phyloP scores from a whole-genome alignment of 2,329 filamentous ascomycete genomes.

The Cladosporium sp. region DNA sequence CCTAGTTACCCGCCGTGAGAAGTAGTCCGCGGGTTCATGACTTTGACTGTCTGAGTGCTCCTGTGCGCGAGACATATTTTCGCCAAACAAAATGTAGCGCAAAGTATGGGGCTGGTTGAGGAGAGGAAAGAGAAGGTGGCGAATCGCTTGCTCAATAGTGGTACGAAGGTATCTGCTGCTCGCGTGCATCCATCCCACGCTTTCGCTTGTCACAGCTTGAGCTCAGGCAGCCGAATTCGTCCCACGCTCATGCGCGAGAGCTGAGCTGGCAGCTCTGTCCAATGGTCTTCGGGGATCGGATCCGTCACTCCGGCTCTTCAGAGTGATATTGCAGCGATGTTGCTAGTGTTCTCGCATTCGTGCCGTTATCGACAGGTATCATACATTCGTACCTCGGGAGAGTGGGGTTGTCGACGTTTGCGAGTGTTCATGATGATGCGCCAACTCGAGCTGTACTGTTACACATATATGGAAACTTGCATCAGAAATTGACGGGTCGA shows the following conservation, averaged over 20 bases:
- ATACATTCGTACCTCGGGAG: no score
- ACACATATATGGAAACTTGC: no score
- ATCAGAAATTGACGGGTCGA: no score
- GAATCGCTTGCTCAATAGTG: neutral
- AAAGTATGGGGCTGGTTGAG: neutral
- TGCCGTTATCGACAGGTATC: no score
- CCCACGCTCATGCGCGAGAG: constrained; percentile 4
- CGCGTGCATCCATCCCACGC: constrained; percentile 4
- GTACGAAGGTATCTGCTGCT: neutral
- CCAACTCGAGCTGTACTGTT: no score
- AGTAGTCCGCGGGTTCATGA: neutral
- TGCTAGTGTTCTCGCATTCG: neutral
- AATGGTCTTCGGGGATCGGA: neutral
- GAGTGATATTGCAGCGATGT: neutral
- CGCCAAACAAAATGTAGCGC: neutral
- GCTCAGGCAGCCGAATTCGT: constrained; percentile 7
- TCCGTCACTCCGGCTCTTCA: neutral
- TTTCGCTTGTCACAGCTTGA: neutral
- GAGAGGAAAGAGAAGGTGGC: neutral
- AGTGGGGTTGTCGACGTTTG: no score
- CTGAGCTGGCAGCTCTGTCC: constrained; percentile 1
- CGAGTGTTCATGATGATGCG: no score
- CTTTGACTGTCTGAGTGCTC: neutral
- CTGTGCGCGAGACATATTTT: neutral
- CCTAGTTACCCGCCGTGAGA: neutral